Evolutionary conservation across 2,329 filamentous ascomycete genomes (phyloP), one percentile per base, ranked within the genome.

Genomic region (Pseudodiploospora longispora): DNA sequence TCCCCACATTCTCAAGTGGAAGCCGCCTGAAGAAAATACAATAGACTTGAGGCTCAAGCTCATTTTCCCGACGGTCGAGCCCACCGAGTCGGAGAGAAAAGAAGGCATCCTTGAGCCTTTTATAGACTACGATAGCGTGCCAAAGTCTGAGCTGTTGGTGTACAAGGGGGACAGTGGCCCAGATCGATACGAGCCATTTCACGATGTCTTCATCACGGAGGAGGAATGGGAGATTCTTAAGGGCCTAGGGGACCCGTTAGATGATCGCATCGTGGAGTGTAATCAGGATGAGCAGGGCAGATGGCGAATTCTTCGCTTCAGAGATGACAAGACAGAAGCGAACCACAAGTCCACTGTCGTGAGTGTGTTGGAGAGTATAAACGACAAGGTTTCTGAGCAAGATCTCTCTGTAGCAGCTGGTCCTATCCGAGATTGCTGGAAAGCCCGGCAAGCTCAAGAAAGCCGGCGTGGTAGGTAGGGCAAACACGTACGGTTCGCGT

Each of bases 1-100:
- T 64, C 79, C 80, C 40, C 84, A 95, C 62, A 98, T 96, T 50
- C 72, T 98, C 34, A 98, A 98, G 65, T 98, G 93, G 93, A 98
- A 98, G 67, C 89, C 91, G 0, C 87, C 88, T 4, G 75, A 87
- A 52, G 93, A 98, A 63, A 98, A 98, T 68, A 95, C 89, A 0
- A 81, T 98, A 54, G 93, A 98, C 62, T 96, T 95, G 63, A 78
- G 85, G 36, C 75, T 97, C 55, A 78, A 78, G 41, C 75, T 98
- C 36, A 72, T 76, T 9, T 97, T 96, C 57, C 85, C 85, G 0
- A 59, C 72, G 1, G 71, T 84, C n/a, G 76, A 86, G 47, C 83
- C 84, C 1, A 78, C 83, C 56, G 75, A 78, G 10, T 66, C 72
- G 10, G 85, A 93, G 54, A 76, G 78, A 38, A 77, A 79, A 31